phyloP scores from a whole-genome alignment of 441 rosid species.

The Corymbia citriodora region DNA sequence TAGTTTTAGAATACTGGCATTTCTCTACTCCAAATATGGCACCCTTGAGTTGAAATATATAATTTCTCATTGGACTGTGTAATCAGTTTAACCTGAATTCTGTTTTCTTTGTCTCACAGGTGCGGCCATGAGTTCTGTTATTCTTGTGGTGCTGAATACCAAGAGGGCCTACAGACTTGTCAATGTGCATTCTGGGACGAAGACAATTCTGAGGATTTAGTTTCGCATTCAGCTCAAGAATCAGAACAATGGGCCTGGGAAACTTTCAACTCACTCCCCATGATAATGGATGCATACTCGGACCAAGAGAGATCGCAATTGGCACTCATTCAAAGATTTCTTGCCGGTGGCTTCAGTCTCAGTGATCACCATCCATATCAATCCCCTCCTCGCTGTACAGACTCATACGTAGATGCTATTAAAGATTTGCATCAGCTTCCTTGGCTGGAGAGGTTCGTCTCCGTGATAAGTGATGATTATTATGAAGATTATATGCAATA shows the following conservation, averaged over 20 bases:
- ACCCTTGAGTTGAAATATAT: background rate
- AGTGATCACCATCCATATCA: constrained; percentile 81
- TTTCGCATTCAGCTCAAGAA: constrained; percentile 56
- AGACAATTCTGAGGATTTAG: constrained; percentile 42
- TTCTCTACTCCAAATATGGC: background rate
- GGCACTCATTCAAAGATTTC: constrained; percentile 82
- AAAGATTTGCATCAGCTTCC: constrained; percentile 97
- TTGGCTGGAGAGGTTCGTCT: constrained; percentile 97
- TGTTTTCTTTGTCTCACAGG: constrained; percentile 32
- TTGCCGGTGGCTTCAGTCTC: constrained; percentile 88
- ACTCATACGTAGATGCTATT: constrained; percentile 79
- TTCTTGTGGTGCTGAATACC: constrained; percentile 87
- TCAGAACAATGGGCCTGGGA: constrained; percentile 97
- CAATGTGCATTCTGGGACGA: constrained; percentile 90
- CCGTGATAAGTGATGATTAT: constrained; percentile 88
- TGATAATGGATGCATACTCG: constrained; percentile 80
- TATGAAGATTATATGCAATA: constrained; percentile 72
- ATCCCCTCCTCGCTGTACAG: constrained; percentile 85
- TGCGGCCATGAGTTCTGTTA: constrained; percentile 93
- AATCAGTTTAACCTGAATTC: background rate
- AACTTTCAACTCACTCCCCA: constrained; percentile 76
- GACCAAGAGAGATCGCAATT: constrained; percentile 95
- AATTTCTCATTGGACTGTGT: background rate
- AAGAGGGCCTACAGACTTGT: constrained; percentile 69
- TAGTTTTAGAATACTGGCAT: background rate